Conservation (phyloP, 345 rosid genomes). For the Citrus hindsii region DNA sequence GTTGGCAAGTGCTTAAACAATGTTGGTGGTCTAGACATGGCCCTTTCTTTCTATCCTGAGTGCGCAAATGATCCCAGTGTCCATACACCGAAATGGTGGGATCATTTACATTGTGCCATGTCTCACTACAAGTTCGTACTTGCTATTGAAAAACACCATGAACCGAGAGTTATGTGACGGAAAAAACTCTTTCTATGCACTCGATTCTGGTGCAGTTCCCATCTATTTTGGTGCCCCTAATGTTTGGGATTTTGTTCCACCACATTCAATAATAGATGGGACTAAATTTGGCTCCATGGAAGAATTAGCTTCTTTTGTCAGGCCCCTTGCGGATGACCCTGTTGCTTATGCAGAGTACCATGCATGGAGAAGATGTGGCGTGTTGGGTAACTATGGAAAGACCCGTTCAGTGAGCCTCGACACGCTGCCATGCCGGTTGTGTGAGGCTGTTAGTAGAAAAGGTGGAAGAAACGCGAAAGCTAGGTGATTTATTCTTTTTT, state of each 20-base stretch:
- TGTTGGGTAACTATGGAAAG: constrained; percentile 60
- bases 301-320: constrained; percentile 65
- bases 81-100: constrained; percentile 80
- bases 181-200: constrained; percentile 88
- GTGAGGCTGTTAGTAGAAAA: constrained; percentile 67
- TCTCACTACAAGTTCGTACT: constrained; percentile 93
- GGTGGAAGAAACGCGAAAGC: constrained; percentile 60
- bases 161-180: constrained; percentile 86
- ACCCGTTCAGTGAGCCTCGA: constrained; percentile 70
- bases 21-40: constrained; percentile 70
- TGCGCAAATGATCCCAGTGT: constrained; percentile 45
- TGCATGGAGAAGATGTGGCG: constrained; percentile 94
- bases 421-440: constrained; percentile 85
- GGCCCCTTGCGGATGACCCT: constrained; percentile 60
- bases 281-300: constrained; percentile 61
- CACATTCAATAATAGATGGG: constrained; percentile 81
- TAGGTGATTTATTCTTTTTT: neutral
- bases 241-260: constrained; percentile 79
- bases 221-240: constrained; percentile 92
- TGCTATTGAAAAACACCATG: constrained; percentile 83
- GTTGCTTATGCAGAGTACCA: constrained; percentile 86
- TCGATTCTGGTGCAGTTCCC: constrained; percentile 84
- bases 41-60: constrained; percentile 70
- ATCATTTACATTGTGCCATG: constrained; percentile 91
- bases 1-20: constrained; percentile 93